Evolutionary conservation across 2,329 filamentous ascomycete species (phyloP).

Genomic region (Plectosphaerella plurivora): DNA sequence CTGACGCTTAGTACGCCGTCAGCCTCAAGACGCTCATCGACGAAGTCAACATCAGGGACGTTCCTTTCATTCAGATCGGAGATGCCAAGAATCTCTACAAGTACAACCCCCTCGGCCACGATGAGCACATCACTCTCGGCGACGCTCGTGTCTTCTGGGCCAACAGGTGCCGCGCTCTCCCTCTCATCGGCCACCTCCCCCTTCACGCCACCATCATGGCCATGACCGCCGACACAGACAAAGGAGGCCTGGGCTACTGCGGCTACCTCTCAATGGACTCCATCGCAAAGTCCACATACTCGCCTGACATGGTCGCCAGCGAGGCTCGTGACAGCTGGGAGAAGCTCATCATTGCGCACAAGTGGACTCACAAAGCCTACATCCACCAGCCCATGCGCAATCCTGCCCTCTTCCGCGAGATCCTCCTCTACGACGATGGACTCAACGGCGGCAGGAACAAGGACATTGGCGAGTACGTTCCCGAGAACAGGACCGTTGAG

Average conservation of each 20-base stretch:
- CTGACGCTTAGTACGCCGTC: background rate
- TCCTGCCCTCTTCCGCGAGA: background rate
- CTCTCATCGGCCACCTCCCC: conserved; percentile 20
- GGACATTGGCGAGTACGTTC: too few relatives aligned
- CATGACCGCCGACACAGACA: conserved; percentile 1
- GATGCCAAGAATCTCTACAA: conserved; percentile 8
- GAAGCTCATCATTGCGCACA: background rate
- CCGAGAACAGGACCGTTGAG: too few relatives aligned
- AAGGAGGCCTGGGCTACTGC: background rate
- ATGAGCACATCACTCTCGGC: background rate
- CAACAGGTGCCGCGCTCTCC: conserved; percentile 13
- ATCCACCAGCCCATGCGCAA: background rate
- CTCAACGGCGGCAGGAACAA: too few relatives aligned
- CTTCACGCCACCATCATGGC: conserved; percentile 23
- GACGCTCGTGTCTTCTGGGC: conserved; percentile 6
- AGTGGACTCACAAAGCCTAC: background rate
- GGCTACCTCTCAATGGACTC: background rate
- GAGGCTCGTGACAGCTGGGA: background rate
- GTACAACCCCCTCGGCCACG: background rate
- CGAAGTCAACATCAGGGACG: background rate
- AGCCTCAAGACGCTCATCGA: conserved; percentile 1
- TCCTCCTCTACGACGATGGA: background rate
- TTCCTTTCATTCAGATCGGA: conserved; percentile 15
- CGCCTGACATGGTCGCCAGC: background rate
- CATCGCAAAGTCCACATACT: background rate